These are phyloP conservation scores for Apiospora marii DNA, from an alignment of 2,329 filamentous ascomycete species.

Conservation along the genomic window DNA sequence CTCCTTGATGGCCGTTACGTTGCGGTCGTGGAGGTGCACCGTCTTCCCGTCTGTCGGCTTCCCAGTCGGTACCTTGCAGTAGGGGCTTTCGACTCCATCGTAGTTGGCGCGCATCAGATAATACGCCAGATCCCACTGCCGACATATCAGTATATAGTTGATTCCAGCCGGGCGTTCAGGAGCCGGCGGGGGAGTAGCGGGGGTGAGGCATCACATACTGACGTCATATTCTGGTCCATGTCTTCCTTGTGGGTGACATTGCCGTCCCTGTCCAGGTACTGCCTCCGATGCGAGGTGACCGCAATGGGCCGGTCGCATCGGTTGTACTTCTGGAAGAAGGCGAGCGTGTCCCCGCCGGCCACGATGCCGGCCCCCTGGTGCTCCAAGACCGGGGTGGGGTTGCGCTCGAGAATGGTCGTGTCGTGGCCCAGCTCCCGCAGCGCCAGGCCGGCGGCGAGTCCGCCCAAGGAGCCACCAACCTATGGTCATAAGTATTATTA, in stretches of 20 bases:
- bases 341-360: slow-evolving; percentile 51
- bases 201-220: slow-evolving; percentile 28
- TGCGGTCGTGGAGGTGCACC: slow-evolving; percentile 43
- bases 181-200: background rate
- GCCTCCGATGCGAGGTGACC: slow-evolving; percentile 40
- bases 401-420: slow-evolving; percentile 54
- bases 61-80: slow-evolving; percentile 41
- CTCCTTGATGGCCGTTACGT: slow-evolving; percentile 40
- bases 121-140: slow-evolving; percentile 53
- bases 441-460: slow-evolving; percentile 49
- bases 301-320: slow-evolving; percentile 44
- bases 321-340: slow-evolving; percentile 51
- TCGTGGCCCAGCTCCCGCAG: slow-evolving; percentile 50
- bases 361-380: slow-evolving; percentile 58
- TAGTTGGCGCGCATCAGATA: slow-evolving; percentile 53
- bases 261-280: slow-evolving; percentile 45
- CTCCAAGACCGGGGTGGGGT: slow-evolving; percentile 51
- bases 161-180: too few relatives aligned
- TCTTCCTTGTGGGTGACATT: slow-evolving; percentile 43
- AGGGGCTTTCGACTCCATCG: slow-evolving; percentile 45
- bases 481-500: slow-evolving; percentile 26
- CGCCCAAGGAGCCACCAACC: slow-evolving; percentile 53
- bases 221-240: slow-evolving; percentile 53
- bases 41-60: slow-evolving; percentile 40
- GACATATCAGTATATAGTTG: background rate